Evolutionary conservation across 1,284 basidiomycete species (phyloP).

Genomic region (Austroboletus novae-zelandiae): DNA sequence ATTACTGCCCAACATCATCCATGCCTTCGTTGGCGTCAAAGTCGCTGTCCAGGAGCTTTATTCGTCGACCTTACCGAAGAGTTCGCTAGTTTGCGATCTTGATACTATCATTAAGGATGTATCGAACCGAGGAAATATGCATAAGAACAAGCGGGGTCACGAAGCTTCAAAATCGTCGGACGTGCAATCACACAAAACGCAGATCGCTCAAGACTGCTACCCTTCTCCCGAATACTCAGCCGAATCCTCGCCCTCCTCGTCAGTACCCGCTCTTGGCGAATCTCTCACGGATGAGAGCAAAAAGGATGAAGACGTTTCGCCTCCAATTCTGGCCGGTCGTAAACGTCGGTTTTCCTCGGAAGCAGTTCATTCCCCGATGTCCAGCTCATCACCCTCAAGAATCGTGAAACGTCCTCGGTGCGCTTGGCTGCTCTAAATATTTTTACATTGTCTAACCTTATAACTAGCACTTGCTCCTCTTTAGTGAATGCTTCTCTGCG

Average conservation of each 20-base stretch:
- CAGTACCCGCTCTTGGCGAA: neutral
- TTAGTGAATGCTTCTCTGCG: no score
- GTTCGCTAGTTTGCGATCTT: conserved; percentile 28
- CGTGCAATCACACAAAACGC: neutral
- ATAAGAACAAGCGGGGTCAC: neutral
- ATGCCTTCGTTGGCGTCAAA: conserved; percentile 35
- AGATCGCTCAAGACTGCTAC: neutral
- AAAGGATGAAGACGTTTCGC: conserved; percentile 1
- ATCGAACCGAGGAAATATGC: neutral
- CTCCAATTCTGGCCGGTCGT: conserved; percentile 11
- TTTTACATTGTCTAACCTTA: no score
- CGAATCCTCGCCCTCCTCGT: neutral
- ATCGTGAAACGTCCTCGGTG: no score
- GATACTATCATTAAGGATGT: conserved; percentile 29
- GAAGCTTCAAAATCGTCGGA: neutral
- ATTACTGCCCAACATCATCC: conserved; percentile 19
- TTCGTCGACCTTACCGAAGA: conserved; percentile 26
- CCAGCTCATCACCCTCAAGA: no score
- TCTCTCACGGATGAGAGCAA: conserved; percentile 6
- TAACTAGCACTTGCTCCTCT: no score
- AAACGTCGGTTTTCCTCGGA: conserved; percentile 13
- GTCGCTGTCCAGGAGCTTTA: conserved; percentile 32
- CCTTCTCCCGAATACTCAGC: neutral
- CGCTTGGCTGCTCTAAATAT: no score
- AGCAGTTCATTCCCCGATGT: neutral